A percentile compares a stretch with the other conserved stretches of the same genome.
These are phyloP conservation scores for Solanum tarapatanum DNA, from an alignment of 257 asterid genomes.

Conservation along the genomic window DNA sequence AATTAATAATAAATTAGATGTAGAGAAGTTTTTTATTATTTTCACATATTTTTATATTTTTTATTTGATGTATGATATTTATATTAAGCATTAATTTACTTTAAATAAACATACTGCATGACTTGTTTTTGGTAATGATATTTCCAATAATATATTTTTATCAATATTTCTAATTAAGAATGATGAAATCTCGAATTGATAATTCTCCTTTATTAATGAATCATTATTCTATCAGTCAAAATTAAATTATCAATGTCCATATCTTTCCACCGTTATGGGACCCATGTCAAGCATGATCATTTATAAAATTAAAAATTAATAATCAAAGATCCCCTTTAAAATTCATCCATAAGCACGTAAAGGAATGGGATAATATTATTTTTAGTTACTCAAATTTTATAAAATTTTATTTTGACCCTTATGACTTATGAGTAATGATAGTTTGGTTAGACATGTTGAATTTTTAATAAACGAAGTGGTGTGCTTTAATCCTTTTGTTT, in stretches of 20 bases:
- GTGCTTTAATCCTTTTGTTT: too few relatives aligned
- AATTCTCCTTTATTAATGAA: not conserved
- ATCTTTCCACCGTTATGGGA: not conserved
- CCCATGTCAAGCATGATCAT: not conserved
- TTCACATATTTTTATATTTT: not conserved
- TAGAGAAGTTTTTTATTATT: accelerated
- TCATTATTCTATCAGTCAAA: not conserved
- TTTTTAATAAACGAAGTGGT: too few relatives aligned
- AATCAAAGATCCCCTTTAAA: not conserved
- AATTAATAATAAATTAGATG: not conserved
- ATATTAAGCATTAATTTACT: accelerated
- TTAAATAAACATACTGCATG: not conserved
- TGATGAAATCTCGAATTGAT: not conserved
- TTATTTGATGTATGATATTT: not conserved
- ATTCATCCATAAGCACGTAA: not conserved
- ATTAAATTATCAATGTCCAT: not conserved
- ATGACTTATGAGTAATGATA: not conserved
- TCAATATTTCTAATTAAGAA: too few relatives aligned
- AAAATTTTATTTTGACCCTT: not conserved
- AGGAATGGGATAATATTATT: not conserved
- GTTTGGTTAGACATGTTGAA: not conserved
- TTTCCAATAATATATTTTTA: not conserved
- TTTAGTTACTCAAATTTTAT: not conserved
- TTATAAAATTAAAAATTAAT: not conserved
- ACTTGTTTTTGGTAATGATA: accelerated